These are phyloP conservation scores for Zygoascus flipseniorum DNA, from an alignment of 805 yeast genomes.

Conservation along the genomic window DNA sequence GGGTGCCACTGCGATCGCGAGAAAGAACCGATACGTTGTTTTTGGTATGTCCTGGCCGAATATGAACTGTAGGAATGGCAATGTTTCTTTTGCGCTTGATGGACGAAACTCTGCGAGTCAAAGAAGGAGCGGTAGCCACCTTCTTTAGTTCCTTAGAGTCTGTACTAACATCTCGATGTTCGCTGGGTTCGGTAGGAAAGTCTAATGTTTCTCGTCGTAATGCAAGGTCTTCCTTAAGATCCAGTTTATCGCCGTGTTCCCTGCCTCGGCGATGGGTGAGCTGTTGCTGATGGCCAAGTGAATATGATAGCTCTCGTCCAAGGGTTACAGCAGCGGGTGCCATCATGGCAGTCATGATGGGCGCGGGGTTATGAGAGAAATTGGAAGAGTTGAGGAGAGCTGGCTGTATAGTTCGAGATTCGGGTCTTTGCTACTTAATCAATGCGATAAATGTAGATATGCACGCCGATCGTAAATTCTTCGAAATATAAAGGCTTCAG, in stretches of 20 bases:
- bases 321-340: background rate
- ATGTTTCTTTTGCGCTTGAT: background rate
- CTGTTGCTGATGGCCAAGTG: background rate
- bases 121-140: background rate
- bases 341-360: background rate
- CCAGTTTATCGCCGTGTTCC: background rate
- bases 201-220: too few relatives aligned
- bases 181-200: too few relatives aligned
- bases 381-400: too few relatives aligned
- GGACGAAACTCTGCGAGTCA: background rate
- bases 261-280: background rate
- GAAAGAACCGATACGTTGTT: background rate
- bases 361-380: too few relatives aligned
- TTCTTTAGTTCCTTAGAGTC: too few relatives aligned
- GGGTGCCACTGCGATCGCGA: background rate
- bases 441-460: too few relatives aligned
- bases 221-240: background rate
- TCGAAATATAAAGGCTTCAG: too few relatives aligned
- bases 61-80: background rate
- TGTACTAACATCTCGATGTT: too few relatives aligned
- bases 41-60: background rate
- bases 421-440: too few relatives aligned
- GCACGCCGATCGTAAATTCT: too few relatives aligned
- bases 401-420: too few relatives aligned
- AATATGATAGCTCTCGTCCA: background rate